A percentile compares a stretch with the other conserved stretches of the same genome.
Conservation (phyloP, 192 early-diverging fungal species). For the Linnemannia elongata region DNA sequence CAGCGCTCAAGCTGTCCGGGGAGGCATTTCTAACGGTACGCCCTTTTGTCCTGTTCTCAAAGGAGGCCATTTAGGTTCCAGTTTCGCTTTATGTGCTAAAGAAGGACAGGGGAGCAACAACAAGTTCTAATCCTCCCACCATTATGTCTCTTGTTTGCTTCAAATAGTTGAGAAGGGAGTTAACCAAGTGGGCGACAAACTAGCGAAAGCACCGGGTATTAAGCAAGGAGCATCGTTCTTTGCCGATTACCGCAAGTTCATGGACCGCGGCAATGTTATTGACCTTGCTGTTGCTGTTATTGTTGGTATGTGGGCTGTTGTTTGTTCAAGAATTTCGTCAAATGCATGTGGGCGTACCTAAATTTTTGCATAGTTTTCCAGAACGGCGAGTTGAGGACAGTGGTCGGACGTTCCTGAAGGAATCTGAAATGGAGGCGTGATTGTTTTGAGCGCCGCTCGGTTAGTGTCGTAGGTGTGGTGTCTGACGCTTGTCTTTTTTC, state of each 20-base stretch:
- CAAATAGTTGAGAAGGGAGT: slow-evolving; percentile 38
- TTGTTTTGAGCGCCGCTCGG: background rate
- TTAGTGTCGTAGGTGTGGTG: background rate
- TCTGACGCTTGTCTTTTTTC: background rate
- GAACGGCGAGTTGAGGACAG: too few species aligned
- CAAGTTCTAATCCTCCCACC: background rate
- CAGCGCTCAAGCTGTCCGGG: slow-evolving; percentile 18
- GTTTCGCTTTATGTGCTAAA: too few species aligned
- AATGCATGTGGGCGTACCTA: background rate
- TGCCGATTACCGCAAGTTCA: slow-evolving; percentile 68
- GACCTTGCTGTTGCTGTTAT: slow-evolving; percentile 77
- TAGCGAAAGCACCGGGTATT: slow-evolving; percentile 29
- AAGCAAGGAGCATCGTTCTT: slow-evolving; percentile 57
- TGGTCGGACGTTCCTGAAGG: too few species aligned
- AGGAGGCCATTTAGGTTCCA: background rate
- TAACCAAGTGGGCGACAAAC: slow-evolving; percentile 17
- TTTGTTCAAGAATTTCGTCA: background rate
- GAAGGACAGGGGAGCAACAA: background rate
- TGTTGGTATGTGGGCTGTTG: slow-evolving; percentile 56
- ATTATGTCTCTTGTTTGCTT: background rate
- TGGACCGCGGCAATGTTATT: slow-evolving; percentile 69
- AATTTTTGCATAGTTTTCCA: background rate
- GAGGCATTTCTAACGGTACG: slow-evolving; percentile 24
- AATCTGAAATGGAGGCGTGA: background rate
- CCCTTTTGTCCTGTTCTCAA: background rate